Base-by-base conservation (phyloP, 768 basidiomycete genomes). In the Lactifluus subvellereus region DNA sequence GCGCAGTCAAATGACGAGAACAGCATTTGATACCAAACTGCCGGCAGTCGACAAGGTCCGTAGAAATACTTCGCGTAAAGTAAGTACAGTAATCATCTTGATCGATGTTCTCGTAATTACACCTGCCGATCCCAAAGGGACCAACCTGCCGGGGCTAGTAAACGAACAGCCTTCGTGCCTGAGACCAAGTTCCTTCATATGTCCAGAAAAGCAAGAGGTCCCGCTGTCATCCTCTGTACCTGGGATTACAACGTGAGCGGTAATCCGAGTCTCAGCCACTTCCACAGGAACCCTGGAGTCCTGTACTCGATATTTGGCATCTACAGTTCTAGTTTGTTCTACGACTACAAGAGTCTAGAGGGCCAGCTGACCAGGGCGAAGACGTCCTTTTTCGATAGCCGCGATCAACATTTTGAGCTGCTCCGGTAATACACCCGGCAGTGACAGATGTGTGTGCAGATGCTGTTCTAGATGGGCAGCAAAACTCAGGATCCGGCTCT, bases 91-190 rank as follows among this genome's bases (percentile, higher is more conserved):
- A 52, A 51, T 68, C 70, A 30, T 70, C 68, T 32, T 51, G 40
- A 8, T 70, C 65, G 13, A 71, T 16, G 16, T 57, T 53, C 2
- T 69, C 68, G 30, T 56, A 52, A n/a, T 27, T 2, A 64, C 45
- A 4, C 60, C 60, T 54, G 11, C 1, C 35, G 18, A 16, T 3
- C 1, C 2, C 4, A 13, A 9, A 47, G 7, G 13, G 9, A 14
- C 45, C 43, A 22, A 42, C 4, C 4, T 10, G 56, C 52, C 45
- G 11, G 20, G 14, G 18, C 9, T n/a, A 45, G n/a, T 20, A n/a
- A 33, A 9, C 14, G 6, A 18, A 32, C 27, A 43, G 45, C 45
- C n/a, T 22, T 22, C 1, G 11, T 11, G 18, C 45, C 27, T 16
- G 20, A 30, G 40, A 32, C 13, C 43, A 16, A 66, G 49, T 63